Evolutionary conservation across 495 filamentous ascomycete genomes (phyloP), one percentile per base, ranked within the genome.

Genomic region (Trichocladium uniseriatum): DNA sequence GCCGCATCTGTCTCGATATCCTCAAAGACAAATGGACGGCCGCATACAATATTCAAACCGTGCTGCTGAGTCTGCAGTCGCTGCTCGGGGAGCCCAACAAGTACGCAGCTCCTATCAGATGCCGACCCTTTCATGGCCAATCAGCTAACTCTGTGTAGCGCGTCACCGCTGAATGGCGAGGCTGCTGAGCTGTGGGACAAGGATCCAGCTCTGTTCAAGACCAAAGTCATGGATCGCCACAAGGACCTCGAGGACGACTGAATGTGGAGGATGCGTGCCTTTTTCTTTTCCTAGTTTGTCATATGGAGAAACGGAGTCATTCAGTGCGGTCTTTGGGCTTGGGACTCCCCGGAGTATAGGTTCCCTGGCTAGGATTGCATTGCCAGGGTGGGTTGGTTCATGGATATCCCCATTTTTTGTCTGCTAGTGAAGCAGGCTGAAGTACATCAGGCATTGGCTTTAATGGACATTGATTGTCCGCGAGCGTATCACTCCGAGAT

Each of bases 21-120:
- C 73, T 99, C 43, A 95, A 95, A 74, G 92, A 96, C 63, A 95
- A 95, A 71, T 97, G 92, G 92, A 94, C 88, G 54, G 72, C 78
- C 11, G 87, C 91, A 13, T 94, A 95, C 76, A 96, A 95, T 58
- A 84, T 92, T 48, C 87, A 92, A 69, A 92, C 82, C 38, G 87
- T 99, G 19, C 70, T 99, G 39, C 69, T 99, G 56, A 95, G 89
- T 53, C 65, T 99, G 68, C 92, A 99, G 70, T 95, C 89, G 68
- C 71, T 99, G 56, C 79, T 99, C 2, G 92, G 91, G 16, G 92
- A 97, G 65, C 92, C 92, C 5, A 99, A 99, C 70, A 96, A 96
- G 94, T 98, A 75, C 55, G 43, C 9, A 16, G 8, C 15, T 10
- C 10, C 5, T 1, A 13, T 22, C 24, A n/a, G 11, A 10, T n/a